These are phyloP conservation scores for Lathyrus tuberosus DNA, from an alignment of 306 rosid species.

Conservation along the genomic window DNA sequence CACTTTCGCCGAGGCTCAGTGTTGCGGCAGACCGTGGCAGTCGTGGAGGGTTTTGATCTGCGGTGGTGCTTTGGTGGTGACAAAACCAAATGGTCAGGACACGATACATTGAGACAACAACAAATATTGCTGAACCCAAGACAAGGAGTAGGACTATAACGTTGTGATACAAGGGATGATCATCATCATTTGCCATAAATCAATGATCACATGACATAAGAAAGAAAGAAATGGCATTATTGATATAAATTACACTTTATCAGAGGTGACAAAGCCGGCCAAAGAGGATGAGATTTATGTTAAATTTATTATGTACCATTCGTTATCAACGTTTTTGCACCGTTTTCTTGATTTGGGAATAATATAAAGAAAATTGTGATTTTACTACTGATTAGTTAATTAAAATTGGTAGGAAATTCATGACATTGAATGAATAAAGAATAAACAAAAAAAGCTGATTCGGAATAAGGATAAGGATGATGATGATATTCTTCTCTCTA, in stretches of 20 bases:
- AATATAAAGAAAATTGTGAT: too few species aligned
- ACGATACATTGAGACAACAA: slow-evolving; percentile 51
- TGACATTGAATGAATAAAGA: neutral
- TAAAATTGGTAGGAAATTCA: neutral
- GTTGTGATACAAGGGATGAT: neutral
- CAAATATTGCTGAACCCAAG: slow-evolving; percentile 50
- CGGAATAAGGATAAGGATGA: neutral
- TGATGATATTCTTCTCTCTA: neutral
- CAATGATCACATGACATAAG: slow-evolving; percentile 5
- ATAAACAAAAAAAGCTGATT: neutral
- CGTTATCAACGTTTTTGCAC: slow-evolving; percentile 7
- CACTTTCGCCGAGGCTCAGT: neutral
- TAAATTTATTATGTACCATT: neutral
- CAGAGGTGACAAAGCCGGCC: slow-evolving; percentile 30
- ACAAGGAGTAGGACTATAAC: slow-evolving; percentile 41
- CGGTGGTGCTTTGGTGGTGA: slow-evolving; percentile 6
- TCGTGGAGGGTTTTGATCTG: neutral
- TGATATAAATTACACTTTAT: neutral
- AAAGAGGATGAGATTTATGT: neutral
- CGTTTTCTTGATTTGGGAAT: slow-evolving; percentile 9
- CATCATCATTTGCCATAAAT: slow-evolving; percentile 33
- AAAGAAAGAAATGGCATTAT: neutral
- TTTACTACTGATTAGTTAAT: too few species aligned
- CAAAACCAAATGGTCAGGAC: slow-evolving; percentile 44
- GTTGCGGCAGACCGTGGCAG: neutral